phyloP scores from a whole-genome alignment of 371 early-diverging fungal genomes.

The Actinomortierella wolfii region DNA sequence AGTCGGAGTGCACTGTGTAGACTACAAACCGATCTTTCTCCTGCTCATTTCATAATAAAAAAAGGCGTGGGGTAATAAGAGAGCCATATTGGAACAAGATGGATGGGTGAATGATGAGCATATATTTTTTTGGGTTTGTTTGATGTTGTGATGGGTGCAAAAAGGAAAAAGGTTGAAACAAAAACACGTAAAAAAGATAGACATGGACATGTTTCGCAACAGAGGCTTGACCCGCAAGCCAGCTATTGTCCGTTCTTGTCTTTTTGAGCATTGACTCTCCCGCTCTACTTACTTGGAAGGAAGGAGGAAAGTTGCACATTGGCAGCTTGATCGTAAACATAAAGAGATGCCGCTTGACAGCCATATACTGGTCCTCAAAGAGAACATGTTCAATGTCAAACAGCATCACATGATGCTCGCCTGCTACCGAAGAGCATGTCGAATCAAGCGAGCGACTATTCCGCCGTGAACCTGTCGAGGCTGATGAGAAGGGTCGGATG shows the following conservation, averaged over 20 bases:
- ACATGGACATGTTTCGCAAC: no score
- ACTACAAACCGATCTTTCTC: constrained; percentile 28
- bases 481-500: no score
- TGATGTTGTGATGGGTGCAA: no score
- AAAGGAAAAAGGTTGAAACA: background rate
- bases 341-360: constrained; percentile 27
- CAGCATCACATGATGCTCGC: background rate
- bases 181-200: background rate
- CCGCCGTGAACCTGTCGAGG: no score
- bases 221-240: no score
- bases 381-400: constrained; percentile 31
- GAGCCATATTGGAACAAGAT: no score
- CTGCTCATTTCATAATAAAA: constrained; percentile 11
- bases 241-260: no score
- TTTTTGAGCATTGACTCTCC: no score
- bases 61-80: no score
- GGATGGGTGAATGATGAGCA: background rate
- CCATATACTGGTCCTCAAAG: constrained; percentile 16
- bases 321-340: constrained; percentile 39
- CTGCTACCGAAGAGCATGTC: no score
- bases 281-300: constrained; percentile 40
- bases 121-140: background rate
- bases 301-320: constrained; percentile 33
- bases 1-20: constrained; percentile 14
- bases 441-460: no score